These are phyloP conservation scores for Eutrema yunnanense DNA, from an alignment of 345 rosid species.

Conservation along the genomic window DNA sequence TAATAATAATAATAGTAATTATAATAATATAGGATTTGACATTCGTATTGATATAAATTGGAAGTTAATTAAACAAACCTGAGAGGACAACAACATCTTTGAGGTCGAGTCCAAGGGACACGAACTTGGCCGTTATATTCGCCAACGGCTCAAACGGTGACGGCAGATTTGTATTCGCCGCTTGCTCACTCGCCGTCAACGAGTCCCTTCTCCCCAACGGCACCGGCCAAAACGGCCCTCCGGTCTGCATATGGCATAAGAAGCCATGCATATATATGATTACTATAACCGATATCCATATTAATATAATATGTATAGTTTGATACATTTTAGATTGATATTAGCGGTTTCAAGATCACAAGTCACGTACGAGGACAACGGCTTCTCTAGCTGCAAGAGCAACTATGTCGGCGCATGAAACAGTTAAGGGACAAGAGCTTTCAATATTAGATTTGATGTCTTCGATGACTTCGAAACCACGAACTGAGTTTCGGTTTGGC, in stretches of 20 bases:
- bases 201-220: slow-evolving; percentile 67
- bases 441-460: slow-evolving; percentile 62
- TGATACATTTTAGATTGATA: not conserved
- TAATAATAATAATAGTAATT: too few relatives aligned
- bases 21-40: not conserved
- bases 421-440: slow-evolving; percentile 53
- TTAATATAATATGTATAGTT: not conserved
- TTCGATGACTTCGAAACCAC: slow-evolving; percentile 79
- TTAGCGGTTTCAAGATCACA: not conserved
- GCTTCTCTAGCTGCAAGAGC: slow-evolving; percentile 83
- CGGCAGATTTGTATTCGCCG: slow-evolving; percentile 65
- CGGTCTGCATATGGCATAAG: slow-evolving; percentile 39
- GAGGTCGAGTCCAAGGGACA: slow-evolving; percentile 68
- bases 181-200: slow-evolving; percentile 52
- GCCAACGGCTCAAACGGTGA: slow-evolving; percentile 64
- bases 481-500: slow-evolving; percentile 61
- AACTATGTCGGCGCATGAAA: slow-evolving; percentile 75
- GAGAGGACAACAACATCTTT: slow-evolving; percentile 89
- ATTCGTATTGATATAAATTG: not conserved
- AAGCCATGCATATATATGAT: not conserved
- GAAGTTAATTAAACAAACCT: slow-evolving; percentile 36
- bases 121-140: slow-evolving; percentile 66
- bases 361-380: slow-evolving; percentile 45
- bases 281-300: not conserved
- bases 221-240: slow-evolving; percentile 69